Evolutionary conservation across 345 rosid species (phyloP).

Genomic region (Bruguiera parviflora): DNA sequence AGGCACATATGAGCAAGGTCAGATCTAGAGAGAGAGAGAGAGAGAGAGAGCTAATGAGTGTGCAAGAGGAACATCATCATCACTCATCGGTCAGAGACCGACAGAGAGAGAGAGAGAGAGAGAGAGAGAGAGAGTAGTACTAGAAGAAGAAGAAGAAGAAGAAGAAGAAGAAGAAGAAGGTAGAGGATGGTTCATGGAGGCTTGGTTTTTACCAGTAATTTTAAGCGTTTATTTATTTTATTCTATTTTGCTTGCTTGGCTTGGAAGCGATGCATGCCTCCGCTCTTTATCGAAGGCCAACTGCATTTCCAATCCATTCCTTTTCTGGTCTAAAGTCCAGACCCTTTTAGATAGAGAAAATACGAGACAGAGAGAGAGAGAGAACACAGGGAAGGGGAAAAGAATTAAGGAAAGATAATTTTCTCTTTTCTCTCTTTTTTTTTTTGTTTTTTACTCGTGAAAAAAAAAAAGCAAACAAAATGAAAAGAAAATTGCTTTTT

Average conservation of each 20-base stretch:
- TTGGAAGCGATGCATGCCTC: conserved; percentile 57
- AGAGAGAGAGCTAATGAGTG: conserved; percentile 2
- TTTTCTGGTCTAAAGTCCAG: neutral
- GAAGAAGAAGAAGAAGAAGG: neutral
- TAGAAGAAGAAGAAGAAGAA: neutral
- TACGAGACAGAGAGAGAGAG: neutral
- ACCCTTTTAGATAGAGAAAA: neutral
- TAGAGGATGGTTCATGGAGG: neutral
- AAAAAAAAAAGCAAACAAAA: neutral
- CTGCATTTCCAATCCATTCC: conserved; percentile 9
- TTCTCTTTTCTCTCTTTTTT: no score
- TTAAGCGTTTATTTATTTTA: neutral
- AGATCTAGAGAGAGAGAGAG: conserved; percentile 6
- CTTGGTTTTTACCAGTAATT: neutral
- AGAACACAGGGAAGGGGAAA: neutral
- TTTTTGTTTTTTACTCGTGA: neutral
- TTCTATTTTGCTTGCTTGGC: conserved; percentile 24
- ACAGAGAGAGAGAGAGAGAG: neutral
- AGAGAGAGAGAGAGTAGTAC: neutral
- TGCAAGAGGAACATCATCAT: conserved; percentile 16
- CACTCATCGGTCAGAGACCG: neutral
- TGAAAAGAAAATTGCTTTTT: no score
- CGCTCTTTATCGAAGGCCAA: conserved; percentile 33
- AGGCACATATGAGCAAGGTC: neutral
- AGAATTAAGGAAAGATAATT: no score